Evolutionary conservation across 495 filamentous ascomycete species (phyloP).

Genomic region (Penicillium pulvis): DNA sequence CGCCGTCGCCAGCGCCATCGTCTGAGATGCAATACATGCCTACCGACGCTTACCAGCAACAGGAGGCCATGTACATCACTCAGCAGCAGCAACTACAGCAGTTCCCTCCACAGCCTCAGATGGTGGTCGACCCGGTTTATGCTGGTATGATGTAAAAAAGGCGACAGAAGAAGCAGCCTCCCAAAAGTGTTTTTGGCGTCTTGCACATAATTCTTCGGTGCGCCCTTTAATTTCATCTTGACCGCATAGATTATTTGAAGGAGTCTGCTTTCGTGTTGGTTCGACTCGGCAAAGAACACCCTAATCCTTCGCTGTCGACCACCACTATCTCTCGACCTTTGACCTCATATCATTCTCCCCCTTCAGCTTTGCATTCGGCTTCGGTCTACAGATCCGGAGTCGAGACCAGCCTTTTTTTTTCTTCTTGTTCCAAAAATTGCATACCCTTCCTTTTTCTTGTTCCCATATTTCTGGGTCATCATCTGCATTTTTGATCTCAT

Average conservation of each 20-base stretch:
- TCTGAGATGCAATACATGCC: slow-evolving; percentile 44
- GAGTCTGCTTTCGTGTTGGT: slow-evolving; percentile 22
- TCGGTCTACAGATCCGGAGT: slow-evolving; percentile 24
- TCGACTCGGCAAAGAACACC: slow-evolving; percentile 20
- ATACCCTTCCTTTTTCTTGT: slow-evolving; percentile 43
- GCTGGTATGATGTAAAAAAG: slow-evolving; percentile 28
- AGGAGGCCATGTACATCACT: slow-evolving; percentile 37
- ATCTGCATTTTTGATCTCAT: slow-evolving; percentile 42
- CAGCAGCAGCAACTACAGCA: slow-evolving; percentile 32
- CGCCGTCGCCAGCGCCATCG: slow-evolving; percentile 42
- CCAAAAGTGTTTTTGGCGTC: slow-evolving; percentile 28
- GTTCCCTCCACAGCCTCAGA: slow-evolving; percentile 38
- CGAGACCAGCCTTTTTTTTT: slow-evolving; percentile 31
- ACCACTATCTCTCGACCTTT: slow-evolving; percentile 15
- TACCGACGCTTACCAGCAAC: slow-evolving; percentile 41
- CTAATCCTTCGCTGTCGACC: slow-evolving; percentile 20
- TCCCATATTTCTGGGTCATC: slow-evolving; percentile 37
- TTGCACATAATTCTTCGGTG: slow-evolving; percentile 30
- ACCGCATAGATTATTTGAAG: slow-evolving; percentile 18
- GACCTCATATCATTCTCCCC: slow-evolving; percentile 9
- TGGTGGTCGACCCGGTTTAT: slow-evolving; percentile 41
- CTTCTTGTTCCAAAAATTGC: slow-evolving; percentile 44
- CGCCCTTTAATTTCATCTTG: slow-evolving; percentile 17
- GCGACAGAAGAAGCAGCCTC: slow-evolving; percentile 19
- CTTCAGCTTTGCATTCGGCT: slow-evolving; percentile 35